Evolutionary conservation across 2,329 filamentous ascomycete species (phyloP), one percentile per base, ranked within the genome.

Genomic region (Torrubiella hemipterigena): DNA sequence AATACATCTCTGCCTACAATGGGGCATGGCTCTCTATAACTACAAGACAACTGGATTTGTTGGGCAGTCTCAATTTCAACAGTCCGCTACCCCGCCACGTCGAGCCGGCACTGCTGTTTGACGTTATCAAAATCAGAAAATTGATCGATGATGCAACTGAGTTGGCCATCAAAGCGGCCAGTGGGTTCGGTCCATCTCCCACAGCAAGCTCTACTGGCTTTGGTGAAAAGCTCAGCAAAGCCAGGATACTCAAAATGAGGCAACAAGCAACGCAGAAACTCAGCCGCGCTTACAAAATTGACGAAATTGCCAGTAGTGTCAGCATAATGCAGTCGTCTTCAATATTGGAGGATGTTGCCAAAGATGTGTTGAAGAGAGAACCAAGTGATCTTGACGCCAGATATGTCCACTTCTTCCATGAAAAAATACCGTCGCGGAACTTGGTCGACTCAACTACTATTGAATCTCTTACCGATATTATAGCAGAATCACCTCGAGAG

Each of bases 341-440:
- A 13, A 74, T 79, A 1, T 59, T 93, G 10, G 81, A 91, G 44
- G 79, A 84, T 36, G 78, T 91, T 3, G 82, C 79, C 3, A 65
- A 69, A 6, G 61, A 80, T 38, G 83, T 93, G 19, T 56, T 91
- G 38, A 74, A 81, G 50, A 67, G 81, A 38, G 77, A 72, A 37
- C 64, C 73, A n/a, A 51, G 65, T 30, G 76, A 86, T 46, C 55
- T 65, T 26, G 81, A 91, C 46, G 84, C 82, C 17, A 81, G 79
- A 52, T 91, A 91, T 49, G 84, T 91, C n/a, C 81, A 91, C 50
- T 91, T 89, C 58, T 93, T 93, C 53, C 82, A 89, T 55, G 82
- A 93, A 56, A 91, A 89, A 67, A 87, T 91, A 17, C 80, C 82
- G 2, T 81, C 75, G 24, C 63, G 79, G 25, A 75, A 80, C 49